Base-by-base conservation (phyloP, 495 filamentous ascomycete species). In the Penicillium salamii region DNA sequence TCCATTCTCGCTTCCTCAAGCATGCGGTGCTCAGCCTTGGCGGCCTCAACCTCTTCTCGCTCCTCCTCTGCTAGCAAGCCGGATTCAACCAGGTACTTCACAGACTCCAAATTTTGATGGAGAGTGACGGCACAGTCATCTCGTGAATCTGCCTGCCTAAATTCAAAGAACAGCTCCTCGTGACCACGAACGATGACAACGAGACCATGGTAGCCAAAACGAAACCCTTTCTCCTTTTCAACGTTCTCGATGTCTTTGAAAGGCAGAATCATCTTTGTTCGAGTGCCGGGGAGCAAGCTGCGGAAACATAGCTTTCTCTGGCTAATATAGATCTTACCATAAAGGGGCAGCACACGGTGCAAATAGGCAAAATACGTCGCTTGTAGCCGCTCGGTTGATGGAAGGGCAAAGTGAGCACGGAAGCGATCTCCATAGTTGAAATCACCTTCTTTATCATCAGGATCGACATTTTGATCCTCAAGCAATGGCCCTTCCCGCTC, bases 131-230 rank as follows among this genome's bases (percentile, higher is more conserved):
- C 79, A 59, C 91, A 97, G 61, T 98, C 93, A 59, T 98, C 91
- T 39, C 93, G 82, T 39, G 80, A 76, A 45, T 90, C 91, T 4
- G 79, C 67, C 12, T 83, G 74, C 50, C 78, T 78, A 64, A 98
- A 97, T 61, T 98, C 93, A 64, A 98, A 97, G 66, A 98, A 97
- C 2, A 98, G 69, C 62, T 98, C 95, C 63, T 97, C 93, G 55
- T 97, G 91, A 7, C 91, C 93, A 26, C 87, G 83, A 42, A 98
- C 91, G 5, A 95, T 87, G 17, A 98, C 78, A 6, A 96, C 92
- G 42, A 98, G 76, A 9, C 91, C 93, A 5, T 90, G 88, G 52
- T 95, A 97, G 5, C 90, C 90, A 63, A 95, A 88, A 15, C 91
- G 81, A 61, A 95, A 97, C 0, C 93, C 95, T 60, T 91, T 96